Evolutionary conservation across 1,284 basidiomycete genomes (phyloP).

Genomic region (Hemileia vastatrix): DNA sequence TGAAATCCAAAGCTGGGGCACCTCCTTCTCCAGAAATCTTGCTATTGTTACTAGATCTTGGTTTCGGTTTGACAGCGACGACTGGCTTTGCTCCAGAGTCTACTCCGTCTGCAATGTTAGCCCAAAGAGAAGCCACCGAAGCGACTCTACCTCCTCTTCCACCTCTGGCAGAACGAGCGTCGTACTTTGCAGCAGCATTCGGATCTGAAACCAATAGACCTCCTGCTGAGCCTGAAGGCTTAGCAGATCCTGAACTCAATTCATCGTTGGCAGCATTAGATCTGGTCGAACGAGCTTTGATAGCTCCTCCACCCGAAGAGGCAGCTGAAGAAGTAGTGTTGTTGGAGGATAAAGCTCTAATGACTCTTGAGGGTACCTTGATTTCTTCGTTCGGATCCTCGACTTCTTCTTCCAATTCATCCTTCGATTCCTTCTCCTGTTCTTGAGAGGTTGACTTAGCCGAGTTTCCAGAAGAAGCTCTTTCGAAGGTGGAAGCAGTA

Average conservation of each 20-base stretch:
- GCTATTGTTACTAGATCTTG: conserved; percentile 26
- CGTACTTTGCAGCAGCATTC: conserved; percentile 50
- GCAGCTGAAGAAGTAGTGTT: conserved; percentile 20
- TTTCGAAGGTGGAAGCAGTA: not conserved
- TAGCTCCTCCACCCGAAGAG: not conserved
- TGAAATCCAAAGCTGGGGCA: conserved; percentile 35
- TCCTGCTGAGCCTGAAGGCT: not conserved
- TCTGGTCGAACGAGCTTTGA: conserved; percentile 2
- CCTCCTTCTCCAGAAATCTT: conserved; percentile 10
- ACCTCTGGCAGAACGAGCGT: conserved; percentile 63
- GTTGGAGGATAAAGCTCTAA: conserved; percentile 3
- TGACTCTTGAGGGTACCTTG: not conserved
- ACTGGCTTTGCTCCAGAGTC: not conserved
- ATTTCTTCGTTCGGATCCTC: not conserved
- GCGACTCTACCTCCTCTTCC: conserved; percentile 65
- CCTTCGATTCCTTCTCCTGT: not conserved
- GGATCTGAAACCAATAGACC: not conserved
- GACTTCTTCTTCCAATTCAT: conserved; percentile 1
- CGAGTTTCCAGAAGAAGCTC: not conserved
- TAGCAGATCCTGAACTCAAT: not conserved
- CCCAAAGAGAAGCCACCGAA: conserved; percentile 63
- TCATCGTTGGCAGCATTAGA: not conserved
- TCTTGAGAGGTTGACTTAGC: conserved; percentile 12
- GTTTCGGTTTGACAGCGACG: conserved; percentile 28
- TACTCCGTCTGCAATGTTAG: conserved; percentile 40